Evolutionary conservation across 2,329 filamentous ascomycete genomes (phyloP).

Genomic region (Colletotrichum graminicola): DNA sequence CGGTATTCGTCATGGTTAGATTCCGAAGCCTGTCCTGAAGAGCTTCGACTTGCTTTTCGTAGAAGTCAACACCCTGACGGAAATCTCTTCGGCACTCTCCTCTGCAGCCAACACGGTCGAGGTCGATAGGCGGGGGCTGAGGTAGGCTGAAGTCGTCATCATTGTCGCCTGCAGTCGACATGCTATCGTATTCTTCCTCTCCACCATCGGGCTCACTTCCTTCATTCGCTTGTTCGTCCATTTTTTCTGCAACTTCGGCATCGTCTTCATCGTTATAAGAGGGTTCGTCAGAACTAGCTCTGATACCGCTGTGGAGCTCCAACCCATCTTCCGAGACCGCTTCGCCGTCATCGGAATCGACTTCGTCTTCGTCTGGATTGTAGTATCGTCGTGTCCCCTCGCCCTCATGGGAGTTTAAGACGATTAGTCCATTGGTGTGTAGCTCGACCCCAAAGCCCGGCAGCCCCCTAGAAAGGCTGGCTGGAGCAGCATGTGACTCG

Average conservation of each 20-base stretch:
- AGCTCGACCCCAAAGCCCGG: not conserved
- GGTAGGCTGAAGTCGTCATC: not conserved
- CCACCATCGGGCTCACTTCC: not conserved
- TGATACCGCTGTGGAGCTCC: not conserved
- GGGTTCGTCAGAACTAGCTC: not conserved
- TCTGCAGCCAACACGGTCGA: constrained; percentile 19
- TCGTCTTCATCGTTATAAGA: not conserved
- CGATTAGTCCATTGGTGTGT: not conserved
- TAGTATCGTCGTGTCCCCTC: constrained; percentile 2
- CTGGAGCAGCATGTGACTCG: not conserved
- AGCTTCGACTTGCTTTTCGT: not conserved
- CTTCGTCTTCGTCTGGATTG: constrained; percentile 33
- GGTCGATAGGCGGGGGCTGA: not conserved
- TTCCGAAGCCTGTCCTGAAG: constrained; percentile 1
- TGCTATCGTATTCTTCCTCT: not conserved
- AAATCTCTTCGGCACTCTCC: constrained; percentile 2
- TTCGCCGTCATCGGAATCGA: constrained; percentile 31
- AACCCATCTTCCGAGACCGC: not conserved
- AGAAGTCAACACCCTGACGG: not conserved
- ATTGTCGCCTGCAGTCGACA: not conserved
- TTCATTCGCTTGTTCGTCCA: not conserved
- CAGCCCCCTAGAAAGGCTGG: not conserved
- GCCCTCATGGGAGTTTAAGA: not conserved
- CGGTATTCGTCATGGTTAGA: not conserved
- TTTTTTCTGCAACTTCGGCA: not conserved